Percentiles rank a stretch among this genome's conserved stretches.
These are phyloP conservation scores for Albifimbria verrucaria DNA, from an alignment of 2,329 filamentous ascomycete genomes.

Conservation along the genomic window DNA sequence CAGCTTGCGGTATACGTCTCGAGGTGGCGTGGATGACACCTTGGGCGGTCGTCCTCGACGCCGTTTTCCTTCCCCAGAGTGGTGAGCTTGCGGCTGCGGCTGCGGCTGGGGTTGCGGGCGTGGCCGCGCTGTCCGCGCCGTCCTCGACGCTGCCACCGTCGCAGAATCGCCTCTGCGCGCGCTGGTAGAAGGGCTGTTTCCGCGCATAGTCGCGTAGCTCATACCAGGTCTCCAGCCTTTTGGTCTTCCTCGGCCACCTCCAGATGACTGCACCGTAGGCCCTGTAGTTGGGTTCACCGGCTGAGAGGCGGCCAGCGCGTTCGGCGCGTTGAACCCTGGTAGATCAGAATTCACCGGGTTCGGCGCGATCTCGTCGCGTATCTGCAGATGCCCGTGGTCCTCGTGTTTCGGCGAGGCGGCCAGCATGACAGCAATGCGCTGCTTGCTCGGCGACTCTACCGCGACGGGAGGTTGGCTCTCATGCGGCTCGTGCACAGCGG, in stretches of 20 bases:
- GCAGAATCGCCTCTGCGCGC: no score
- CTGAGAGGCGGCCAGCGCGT: no score
- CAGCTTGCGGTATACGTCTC: slow-evolving; percentile 38
- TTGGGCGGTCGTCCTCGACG: slow-evolving; percentile 40
- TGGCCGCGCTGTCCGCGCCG: no score
- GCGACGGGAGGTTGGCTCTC: no score
- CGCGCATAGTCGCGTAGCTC: slow-evolving; percentile 22
- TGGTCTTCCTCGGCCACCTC: slow-evolving; percentile 38
- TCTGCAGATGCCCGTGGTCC: neutral
- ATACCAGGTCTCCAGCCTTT: slow-evolving; percentile 39
- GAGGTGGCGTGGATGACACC: slow-evolving; percentile 32
- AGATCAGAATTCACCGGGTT: neutral
- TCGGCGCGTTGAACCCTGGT: no score
- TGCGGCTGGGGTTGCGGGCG: no score
- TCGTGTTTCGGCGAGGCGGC: neutral
- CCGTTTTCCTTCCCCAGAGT: slow-evolving; percentile 27
- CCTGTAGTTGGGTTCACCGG: neutral
- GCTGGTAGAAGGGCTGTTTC: no score
- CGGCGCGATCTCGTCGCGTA: neutral
- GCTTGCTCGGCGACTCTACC: neutral
- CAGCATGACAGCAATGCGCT: neutral
- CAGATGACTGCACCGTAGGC: neutral
- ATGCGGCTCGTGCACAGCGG: neutral
- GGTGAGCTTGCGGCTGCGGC: no score
- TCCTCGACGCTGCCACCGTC: no score